Percentiles rank a stretch among this genome's conserved stretches.
These are phyloP conservation scores for Colletotrichum lentis DNA, from an alignment of 2,329 filamentous ascomycete genomes.

Conservation along the genomic window DNA sequence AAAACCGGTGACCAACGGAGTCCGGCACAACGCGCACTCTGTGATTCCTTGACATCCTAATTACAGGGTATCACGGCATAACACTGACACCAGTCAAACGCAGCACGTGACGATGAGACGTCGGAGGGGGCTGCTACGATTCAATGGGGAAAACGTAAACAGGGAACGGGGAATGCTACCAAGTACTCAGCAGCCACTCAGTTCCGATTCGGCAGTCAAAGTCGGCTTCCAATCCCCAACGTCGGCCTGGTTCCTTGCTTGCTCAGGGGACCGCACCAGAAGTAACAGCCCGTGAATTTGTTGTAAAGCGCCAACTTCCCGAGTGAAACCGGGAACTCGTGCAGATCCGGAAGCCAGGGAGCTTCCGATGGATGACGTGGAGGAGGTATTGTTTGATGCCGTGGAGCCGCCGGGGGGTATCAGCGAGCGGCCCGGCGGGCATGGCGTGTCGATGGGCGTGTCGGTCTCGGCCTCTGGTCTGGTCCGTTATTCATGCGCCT, in stretches of 20 bases:
- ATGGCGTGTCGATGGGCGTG: background rate
- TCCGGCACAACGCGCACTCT: background rate
- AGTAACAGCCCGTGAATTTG: background rate
- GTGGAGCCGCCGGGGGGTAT: no score
- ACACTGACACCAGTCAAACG: conserved; percentile 2
- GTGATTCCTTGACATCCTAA: background rate
- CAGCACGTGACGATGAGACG: background rate
- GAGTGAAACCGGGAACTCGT: conserved; percentile 19
- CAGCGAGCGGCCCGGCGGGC: conserved; percentile 8
- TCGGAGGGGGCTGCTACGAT: background rate
- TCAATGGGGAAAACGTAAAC: background rate
- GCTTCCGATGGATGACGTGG: background rate
- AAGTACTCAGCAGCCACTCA: background rate
- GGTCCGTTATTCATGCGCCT: conserved; percentile 28
- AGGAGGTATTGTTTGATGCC: background rate
- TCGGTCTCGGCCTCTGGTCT: conserved; percentile 26
- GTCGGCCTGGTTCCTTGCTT: no score
- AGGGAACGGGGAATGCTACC: background rate
- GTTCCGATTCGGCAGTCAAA: conserved; percentile 1
- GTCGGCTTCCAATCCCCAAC: conserved; percentile 6
- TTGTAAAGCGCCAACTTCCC: conserved; percentile 15
- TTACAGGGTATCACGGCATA: conserved; percentile 1
- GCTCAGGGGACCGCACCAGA: background rate
- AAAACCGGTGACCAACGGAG: background rate
- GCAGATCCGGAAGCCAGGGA: conserved; percentile 11